phyloP scores from a whole-genome alignment of 345 rosid species.

The Boechera stricta region DNA sequence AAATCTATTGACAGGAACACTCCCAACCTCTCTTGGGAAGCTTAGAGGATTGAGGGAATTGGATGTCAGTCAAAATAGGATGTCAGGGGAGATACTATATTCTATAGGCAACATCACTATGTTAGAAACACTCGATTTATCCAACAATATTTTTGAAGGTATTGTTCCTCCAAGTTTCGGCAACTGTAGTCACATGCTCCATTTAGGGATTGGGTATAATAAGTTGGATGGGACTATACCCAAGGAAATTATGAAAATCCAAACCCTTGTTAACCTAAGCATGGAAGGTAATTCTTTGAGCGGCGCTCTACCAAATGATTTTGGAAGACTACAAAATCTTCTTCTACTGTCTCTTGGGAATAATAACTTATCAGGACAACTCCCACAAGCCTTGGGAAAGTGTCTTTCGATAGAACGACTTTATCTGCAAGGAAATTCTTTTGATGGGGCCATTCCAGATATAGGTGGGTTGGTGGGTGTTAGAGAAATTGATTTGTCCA shows the following conservation, averaged over 20 bases:
- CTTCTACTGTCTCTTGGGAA: neutral
- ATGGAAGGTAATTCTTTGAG: neutral
- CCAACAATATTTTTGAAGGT: constrained; percentile 5
- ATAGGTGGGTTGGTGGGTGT: neutral
- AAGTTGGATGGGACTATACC: constrained; percentile 11
- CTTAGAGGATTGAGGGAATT: rapidly evolving
- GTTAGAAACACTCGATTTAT: neutral
- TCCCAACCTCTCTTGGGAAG: constrained; percentile 16
- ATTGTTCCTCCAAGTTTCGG: neutral
- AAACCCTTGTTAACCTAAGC: rapidly evolving
- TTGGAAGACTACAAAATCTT: neutral
- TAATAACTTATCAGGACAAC: neutral
- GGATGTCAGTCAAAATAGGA: neutral
- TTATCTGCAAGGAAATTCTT: neutral
- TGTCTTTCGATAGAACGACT: no score
- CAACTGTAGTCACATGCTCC: neutral
- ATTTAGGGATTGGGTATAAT: neutral
- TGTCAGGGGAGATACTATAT: neutral
- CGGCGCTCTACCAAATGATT: neutral
- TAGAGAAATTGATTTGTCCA: neutral
- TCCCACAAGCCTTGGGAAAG: neutral
- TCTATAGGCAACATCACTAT: neutral
- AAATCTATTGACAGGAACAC: neutral
- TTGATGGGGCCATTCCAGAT: constrained; percentile 22
- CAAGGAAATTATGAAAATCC: neutral